These are phyloP conservation scores for Pseudogymnoascus sp. DNA, from an alignment of 2,329 filamentous ascomycete species.

Conservation along the genomic window DNA sequence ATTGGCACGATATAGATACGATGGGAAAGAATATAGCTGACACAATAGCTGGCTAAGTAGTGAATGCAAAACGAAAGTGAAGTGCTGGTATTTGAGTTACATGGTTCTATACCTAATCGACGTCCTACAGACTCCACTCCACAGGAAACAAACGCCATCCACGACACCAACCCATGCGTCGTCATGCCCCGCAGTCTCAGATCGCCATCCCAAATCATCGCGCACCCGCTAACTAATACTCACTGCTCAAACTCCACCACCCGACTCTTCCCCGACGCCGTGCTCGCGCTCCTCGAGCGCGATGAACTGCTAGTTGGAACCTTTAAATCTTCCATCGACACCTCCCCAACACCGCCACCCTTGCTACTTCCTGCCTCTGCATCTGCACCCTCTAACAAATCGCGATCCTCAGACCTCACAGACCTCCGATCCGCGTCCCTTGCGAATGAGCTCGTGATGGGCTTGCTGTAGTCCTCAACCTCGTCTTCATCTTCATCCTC, in stretches of 20 bases:
- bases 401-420: conserved; percentile 59
- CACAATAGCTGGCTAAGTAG: neutral
- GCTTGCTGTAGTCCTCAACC: conserved; percentile 51
- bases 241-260: conserved; percentile 40
- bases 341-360: conserved; percentile 22
- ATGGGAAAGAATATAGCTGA: neutral
- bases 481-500: conserved; percentile 65
- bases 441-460: conserved; percentile 41
- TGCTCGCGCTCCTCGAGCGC: conserved; percentile 23
- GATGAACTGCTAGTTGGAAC: conserved; percentile 24
- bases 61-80: neutral
- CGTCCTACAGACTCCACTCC: neutral
- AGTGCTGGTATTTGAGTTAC: neutral
- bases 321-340: conserved; percentile 16
- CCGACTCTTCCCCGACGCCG: conserved; percentile 28
- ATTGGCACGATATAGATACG: neutral
- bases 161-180: neutral
- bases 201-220: conserved; percentile 3
- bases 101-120: conserved; percentile 4
- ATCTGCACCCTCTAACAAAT: conserved; percentile 67
- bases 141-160: neutral
- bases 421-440: conserved; percentile 55
- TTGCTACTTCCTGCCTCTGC: conserved; percentile 49
- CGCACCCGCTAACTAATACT: conserved; percentile 1
- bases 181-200: neutral